phyloP scores from a whole-genome alignment of 2,329 filamentous ascomycete species.

The Fusarium mangiferae region DNA sequence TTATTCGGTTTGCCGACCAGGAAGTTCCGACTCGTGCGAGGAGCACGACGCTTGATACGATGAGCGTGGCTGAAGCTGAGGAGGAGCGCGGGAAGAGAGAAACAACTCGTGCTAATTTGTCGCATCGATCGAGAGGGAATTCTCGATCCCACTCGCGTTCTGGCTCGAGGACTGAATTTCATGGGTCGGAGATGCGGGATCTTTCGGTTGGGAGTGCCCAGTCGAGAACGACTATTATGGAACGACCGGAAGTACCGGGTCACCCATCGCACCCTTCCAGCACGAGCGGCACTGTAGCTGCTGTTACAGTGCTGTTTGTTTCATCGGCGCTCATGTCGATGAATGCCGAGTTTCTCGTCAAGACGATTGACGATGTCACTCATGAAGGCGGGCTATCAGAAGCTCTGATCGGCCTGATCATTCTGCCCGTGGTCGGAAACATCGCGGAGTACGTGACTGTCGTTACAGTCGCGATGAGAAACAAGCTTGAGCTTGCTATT shows the following conservation, averaged over 20 bases:
- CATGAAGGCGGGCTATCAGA: slow-evolving; percentile 61
- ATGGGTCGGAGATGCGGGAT: slow-evolving; percentile 34
- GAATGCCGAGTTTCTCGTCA: slow-evolving; percentile 70
- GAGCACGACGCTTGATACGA: slow-evolving; percentile 31
- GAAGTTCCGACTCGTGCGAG: slow-evolving; percentile 16
- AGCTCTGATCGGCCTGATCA: slow-evolving; percentile 69
- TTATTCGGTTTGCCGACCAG: slow-evolving; percentile 48
- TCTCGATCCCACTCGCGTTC: slow-evolving; percentile 39
- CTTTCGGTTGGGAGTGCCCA: slow-evolving; percentile 30
- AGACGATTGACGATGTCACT: slow-evolving; percentile 66
- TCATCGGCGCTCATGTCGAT: slow-evolving; percentile 67
- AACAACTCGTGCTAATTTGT: slow-evolving; percentile 20
- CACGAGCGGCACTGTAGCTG: slow-evolving; percentile 47
- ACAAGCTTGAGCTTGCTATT: slow-evolving; percentile 71
- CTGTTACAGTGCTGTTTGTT: slow-evolving; percentile 61
- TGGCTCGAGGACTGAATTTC: slow-evolving; percentile 38
- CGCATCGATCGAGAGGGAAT: slow-evolving; percentile 36
- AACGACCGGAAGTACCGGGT: neutral
- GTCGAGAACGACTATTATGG: slow-evolving; percentile 3
- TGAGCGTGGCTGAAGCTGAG: slow-evolving; percentile 8
- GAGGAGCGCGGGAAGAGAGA: slow-evolving; percentile 18
- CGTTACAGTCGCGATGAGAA: slow-evolving; percentile 66
- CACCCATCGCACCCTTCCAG: slow-evolving; percentile 1
- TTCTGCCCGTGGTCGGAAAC: slow-evolving; percentile 71
- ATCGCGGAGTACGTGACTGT: slow-evolving; percentile 72